Evolutionary conservation across 441 rosid genomes (phyloP), one percentile per base, ranked within the genome.

Genomic region (Gossypium gossypioides): DNA sequence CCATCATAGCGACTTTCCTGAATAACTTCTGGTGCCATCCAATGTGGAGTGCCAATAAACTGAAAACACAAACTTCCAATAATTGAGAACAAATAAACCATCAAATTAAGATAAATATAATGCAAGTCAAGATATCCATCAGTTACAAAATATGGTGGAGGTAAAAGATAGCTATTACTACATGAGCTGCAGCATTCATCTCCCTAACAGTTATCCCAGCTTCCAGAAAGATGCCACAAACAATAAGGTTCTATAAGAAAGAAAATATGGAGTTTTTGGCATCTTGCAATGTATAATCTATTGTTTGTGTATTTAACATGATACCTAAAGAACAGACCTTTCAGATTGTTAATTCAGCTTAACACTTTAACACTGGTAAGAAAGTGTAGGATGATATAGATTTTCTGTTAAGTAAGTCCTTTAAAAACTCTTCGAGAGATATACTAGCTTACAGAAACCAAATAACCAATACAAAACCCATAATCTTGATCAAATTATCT

Each of bases 1-100:
- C 98, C 99, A 86, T 95, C 99, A 81, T 95, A 95, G 56, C 97
- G 95, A 76, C 99, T 96, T 96, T 80, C 98, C 98, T 85, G 99
- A 81, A 96, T 96, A 81, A 96, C 99, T 84, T 96, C 99, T 5
- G 98, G 98, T 75, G 99, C 97, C 99, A 96, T 96, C 99, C 99
- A 96, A 83, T 96, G 99, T 55, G 99, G 99, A 77, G 99, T 96
- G 71, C 99, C 99, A 72, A 96, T 96, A 79, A 96, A 92, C 99
- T 92, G 86, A 74, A 81, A 78, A 75, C 16, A 7, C 24, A 61
- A 6, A 2, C 7, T 62, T 62, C 67, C 25, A 34, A 12, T 16
- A 67, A 22, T n/a, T 25, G 42, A 67, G 57, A 48, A 48, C 42
- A 67, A 37, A 66, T 1, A 1, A 24, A 67, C 50, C 24, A 67